Percentiles rank a stretch among this genome's conserved stretches.
Conservation (phyloP, 208 protist genomes). For the Strigomonas culicis region DNA sequence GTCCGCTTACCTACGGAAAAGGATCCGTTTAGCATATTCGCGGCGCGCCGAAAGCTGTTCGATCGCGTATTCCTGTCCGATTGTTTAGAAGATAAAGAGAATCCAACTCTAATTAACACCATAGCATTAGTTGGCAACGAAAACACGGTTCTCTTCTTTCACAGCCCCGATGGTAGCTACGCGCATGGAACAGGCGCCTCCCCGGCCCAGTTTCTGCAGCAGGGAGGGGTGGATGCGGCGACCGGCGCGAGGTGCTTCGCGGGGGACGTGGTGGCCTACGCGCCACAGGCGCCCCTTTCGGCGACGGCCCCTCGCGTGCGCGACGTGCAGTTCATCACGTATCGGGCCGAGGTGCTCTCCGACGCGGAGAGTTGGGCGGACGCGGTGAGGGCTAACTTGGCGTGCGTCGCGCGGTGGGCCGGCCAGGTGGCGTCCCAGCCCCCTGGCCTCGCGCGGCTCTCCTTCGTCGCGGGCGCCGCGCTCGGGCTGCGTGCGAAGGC, state of each 20-base stretch:
- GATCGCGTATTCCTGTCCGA: too few species aligned
- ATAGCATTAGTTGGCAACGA: too few species aligned
- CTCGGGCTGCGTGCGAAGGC: background rate
- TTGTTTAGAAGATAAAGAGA: too few species aligned
- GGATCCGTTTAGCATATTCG: too few species aligned
- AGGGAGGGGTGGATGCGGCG: conserved; percentile 5
- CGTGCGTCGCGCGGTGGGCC: conserved; percentile 41
- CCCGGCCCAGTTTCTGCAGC: too few species aligned
- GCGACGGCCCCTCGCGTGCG: background rate
- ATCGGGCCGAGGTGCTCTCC: conserved; percentile 42
- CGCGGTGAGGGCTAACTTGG: conserved; percentile 45
- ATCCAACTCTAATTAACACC: too few species aligned
- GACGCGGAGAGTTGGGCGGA: conserved; percentile 67
- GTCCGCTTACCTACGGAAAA: background rate
- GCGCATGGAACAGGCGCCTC: too few species aligned
- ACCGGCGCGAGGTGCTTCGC: conserved; percentile 25
- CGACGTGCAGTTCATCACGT: conserved; percentile 35
- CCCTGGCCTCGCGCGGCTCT: conserved; percentile 66
- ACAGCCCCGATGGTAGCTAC: too few species aligned
- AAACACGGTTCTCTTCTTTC: too few species aligned
- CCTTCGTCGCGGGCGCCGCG: conserved; percentile 41
- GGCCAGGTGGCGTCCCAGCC: conserved; percentile 38
- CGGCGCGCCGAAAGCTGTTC: too few species aligned
- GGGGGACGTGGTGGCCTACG: conserved; percentile 41
- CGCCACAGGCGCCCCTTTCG: background rate